These are phyloP conservation scores for Phytophthora gonapodyides DNA, from an alignment of 352 stramenopile genomes.

Conservation along the genomic window DNA sequence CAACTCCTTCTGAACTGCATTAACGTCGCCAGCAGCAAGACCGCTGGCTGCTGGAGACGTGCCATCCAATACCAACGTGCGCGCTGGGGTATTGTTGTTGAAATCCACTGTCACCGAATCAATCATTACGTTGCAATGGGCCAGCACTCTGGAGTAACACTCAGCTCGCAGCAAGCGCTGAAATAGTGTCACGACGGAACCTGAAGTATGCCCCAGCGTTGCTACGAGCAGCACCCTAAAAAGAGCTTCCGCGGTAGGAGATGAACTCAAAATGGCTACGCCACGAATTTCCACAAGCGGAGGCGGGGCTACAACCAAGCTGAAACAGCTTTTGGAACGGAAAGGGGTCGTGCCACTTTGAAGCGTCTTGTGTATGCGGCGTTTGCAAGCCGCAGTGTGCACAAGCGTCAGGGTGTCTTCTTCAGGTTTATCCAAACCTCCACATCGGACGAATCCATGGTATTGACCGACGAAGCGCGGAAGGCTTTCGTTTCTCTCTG, in stretches of 20 bases:
- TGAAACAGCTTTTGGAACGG: slow-evolving; percentile 46
- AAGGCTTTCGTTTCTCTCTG: slow-evolving; percentile 34
- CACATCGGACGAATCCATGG: slow-evolving; percentile 54
- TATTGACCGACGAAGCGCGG: slow-evolving; percentile 66
- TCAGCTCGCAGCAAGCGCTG: slow-evolving; percentile 48
- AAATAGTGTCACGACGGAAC: slow-evolving; percentile 30
- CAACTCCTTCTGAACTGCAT: not conserved
- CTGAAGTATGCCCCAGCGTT: slow-evolving; percentile 15
- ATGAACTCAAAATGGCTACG: slow-evolving; percentile 32
- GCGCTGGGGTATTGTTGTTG: slow-evolving; percentile 12
- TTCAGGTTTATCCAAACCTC: slow-evolving; percentile 38
- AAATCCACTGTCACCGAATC: slow-evolving; percentile 38
- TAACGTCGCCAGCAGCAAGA: slow-evolving; percentile 11
- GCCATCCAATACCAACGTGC: slow-evolving; percentile 30
- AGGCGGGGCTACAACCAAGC: slow-evolving; percentile 49
- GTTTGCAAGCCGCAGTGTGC: slow-evolving; percentile 29
- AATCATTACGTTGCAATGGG: slow-evolving; percentile 51
- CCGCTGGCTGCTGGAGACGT: slow-evolving; percentile 19
- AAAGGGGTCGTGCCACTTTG: slow-evolving; percentile 25
- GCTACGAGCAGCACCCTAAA: slow-evolving; percentile 42
- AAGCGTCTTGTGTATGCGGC: not conserved
- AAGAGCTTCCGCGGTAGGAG: slow-evolving; percentile 24
- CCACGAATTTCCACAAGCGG: slow-evolving; percentile 52
- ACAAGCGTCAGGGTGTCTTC: slow-evolving; percentile 37
- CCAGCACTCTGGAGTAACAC: slow-evolving; percentile 35